These are phyloP conservation scores for Agaricus subrufescens DNA, from an alignment of 768 basidiomycete species.

Conservation along the genomic window DNA sequence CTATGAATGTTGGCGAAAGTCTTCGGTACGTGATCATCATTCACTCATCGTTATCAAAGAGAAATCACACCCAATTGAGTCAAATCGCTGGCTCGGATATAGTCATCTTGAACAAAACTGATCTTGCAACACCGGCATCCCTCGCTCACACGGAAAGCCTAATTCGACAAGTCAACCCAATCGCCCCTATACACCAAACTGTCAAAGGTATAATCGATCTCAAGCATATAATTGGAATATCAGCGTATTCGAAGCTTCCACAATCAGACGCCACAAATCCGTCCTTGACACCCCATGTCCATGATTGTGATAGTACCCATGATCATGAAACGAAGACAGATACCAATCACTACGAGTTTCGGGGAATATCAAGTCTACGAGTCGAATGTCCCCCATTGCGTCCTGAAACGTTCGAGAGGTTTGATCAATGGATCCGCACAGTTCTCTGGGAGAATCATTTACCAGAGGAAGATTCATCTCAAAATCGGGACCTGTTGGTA, in stretches of 20 bases:
- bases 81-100: conserved; percentile 94
- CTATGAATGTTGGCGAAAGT: conserved; percentile 59
- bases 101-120: conserved; percentile 87
- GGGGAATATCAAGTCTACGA: conserved; percentile 81
- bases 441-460: conserved; percentile 78
- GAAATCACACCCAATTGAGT: conserved; percentile 35
- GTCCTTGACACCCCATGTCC: conserved; percentile 14
- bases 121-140: conserved; percentile 52
- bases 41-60: background rate
- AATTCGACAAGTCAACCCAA: conserved; percentile 77
- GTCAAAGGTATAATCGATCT: conserved; percentile 71
- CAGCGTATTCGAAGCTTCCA: conserved; percentile 62
- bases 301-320: conserved; percentile 30
- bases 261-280: conserved; percentile 22
- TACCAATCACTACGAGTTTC: conserved; percentile 62
- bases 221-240: conserved; percentile 69
- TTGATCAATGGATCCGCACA: conserved; percentile 79
- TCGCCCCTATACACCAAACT: conserved; percentile 70
- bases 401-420: conserved; percentile 34
- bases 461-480: conserved; percentile 23
- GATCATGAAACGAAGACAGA: conserved; percentile 25
- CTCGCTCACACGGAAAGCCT: conserved; percentile 48
- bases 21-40: conserved; percentile 49
- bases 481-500: conserved; percentile 42
- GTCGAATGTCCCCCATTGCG: conserved; percentile 62